These are phyloP conservation scores for Papiliotrema terrestris DNA, from an alignment of 1,284 basidiomycete genomes.

Conservation along the genomic window DNA sequence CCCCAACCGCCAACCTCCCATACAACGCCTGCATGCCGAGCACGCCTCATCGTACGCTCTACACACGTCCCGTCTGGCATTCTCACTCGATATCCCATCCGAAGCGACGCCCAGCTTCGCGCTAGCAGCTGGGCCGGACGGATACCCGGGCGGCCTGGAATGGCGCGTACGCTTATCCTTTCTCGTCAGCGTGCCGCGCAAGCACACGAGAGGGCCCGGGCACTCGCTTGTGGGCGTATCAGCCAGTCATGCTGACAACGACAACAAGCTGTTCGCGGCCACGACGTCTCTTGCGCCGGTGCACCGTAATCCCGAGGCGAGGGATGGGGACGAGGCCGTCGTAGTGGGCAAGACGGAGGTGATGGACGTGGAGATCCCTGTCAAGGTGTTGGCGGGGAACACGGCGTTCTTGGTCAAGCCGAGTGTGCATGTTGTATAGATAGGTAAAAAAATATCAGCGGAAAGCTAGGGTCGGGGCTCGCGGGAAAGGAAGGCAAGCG, in stretches of 20 bases:
- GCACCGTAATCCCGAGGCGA: too few relatives aligned
- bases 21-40: constrained; percentile 68
- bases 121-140: constrained; percentile 51
- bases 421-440: constrained; percentile 21
- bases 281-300: background rate
- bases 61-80: constrained; percentile 68
- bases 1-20: constrained; percentile 23
- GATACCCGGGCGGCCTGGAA: constrained; percentile 63
- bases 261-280: constrained; percentile 1
- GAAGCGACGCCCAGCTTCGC: constrained; percentile 79
- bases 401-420: constrained; percentile 63
- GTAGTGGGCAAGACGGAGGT: constrained; percentile 65
- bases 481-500: too few relatives aligned
- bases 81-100: constrained; percentile 81
- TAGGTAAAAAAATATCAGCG: background rate
- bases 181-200: constrained; percentile 63
- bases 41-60: constrained; percentile 70
- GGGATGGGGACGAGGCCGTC: constrained; percentile 11
- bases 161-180: constrained; percentile 82
- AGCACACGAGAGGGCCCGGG: background rate
- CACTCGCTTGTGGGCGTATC: background rate
- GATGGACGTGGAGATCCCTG: constrained; percentile 87
- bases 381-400: constrained; percentile 80
- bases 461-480: too few relatives aligned
- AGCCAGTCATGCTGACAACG: background rate